phyloP scores from a whole-genome alignment of 305 asterid genomes.

The Fraxinus greggii region DNA sequence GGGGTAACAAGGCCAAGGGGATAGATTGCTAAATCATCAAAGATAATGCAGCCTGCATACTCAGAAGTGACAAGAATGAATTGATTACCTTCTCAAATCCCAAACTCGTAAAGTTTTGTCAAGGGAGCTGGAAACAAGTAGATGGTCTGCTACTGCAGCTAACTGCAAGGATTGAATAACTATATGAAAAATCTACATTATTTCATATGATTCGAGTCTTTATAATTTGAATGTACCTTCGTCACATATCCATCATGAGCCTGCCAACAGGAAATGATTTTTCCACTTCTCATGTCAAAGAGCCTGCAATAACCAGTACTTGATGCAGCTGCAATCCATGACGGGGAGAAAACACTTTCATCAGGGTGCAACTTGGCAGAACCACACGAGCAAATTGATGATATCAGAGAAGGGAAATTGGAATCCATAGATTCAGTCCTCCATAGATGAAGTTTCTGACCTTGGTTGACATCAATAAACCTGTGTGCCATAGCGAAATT shows the following conservation, averaged over 20 bases:
- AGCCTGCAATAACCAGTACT: slow-evolving; percentile 87
- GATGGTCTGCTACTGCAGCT: slow-evolving; percentile 73
- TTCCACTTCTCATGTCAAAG: slow-evolving; percentile 88
- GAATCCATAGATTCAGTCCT: slow-evolving; percentile 69
- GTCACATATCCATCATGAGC: slow-evolving; percentile 98
- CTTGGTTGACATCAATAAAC: slow-evolving; percentile 84
- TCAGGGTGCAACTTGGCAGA: slow-evolving; percentile 45
- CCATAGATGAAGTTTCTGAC: slow-evolving; percentile 93
- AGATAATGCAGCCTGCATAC: background rate
- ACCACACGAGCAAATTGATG: slow-evolving; percentile 83
- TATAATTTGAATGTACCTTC: slow-evolving; percentile 53
- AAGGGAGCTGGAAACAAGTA: slow-evolving; percentile 88
- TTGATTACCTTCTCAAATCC: slow-evolving; percentile 89
- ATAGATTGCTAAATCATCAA: background rate
- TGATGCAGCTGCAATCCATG: slow-evolving; percentile 91
- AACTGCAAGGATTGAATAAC: slow-evolving; percentile 53
- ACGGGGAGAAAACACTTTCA: slow-evolving; percentile 52
- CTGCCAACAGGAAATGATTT: slow-evolving; percentile 82
- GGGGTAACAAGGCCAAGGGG: slow-evolving; percentile 1
- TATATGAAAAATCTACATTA: slow-evolving; percentile 21
- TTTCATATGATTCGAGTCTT: slow-evolving; percentile 18
- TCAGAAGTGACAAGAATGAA: slow-evolving; percentile 7
- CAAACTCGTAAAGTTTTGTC: slow-evolving; percentile 81
- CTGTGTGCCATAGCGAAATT: slow-evolving; percentile 41
- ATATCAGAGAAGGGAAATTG: slow-evolving; percentile 72